Evolutionary conservation across 768 basidiomycete genomes (phyloP).

Genomic region (Hemileccinum rubropunctum): DNA sequence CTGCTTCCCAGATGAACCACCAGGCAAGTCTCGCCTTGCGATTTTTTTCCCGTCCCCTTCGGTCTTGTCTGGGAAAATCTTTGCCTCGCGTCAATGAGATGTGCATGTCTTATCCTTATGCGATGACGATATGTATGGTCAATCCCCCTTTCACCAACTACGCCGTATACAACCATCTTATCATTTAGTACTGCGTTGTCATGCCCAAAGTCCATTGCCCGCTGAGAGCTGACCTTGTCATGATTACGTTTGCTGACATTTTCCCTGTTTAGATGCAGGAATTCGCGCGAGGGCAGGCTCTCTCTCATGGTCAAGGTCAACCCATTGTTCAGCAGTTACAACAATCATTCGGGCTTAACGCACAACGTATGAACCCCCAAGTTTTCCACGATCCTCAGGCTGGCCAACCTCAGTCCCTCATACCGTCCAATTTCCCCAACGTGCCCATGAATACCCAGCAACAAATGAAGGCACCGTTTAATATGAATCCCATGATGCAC

Average conservation of each 20-base stretch:
- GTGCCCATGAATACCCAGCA: slow-evolving; percentile 36
- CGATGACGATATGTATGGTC: slow-evolving; percentile 12
- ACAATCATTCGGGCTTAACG: slow-evolving; percentile 40
- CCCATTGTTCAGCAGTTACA: slow-evolving; percentile 39
- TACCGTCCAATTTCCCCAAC: slow-evolving; percentile 39
- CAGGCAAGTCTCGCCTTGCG: slow-evolving; percentile 42
- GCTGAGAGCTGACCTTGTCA: slow-evolving; percentile 2
- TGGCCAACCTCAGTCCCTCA: slow-evolving; percentile 28
- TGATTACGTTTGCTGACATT: slow-evolving; percentile 25
- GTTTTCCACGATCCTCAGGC: slow-evolving; percentile 38
- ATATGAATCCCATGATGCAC: slow-evolving; percentile 39
- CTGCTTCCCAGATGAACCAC: slow-evolving; percentile 37
- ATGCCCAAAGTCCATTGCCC: slow-evolving; percentile 6
- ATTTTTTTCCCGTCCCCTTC: slow-evolving; percentile 12
- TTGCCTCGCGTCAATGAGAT: slow-evolving; percentile 11
- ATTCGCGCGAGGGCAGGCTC: slow-evolving; percentile 40
- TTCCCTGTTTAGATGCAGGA: slow-evolving; percentile 42
- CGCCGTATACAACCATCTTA: slow-evolving; percentile 13
- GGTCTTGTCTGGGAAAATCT: slow-evolving; percentile 16
- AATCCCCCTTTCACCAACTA: slow-evolving; percentile 19
- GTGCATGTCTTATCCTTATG: slow-evolving; percentile 10
- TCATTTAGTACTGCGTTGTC: slow-evolving; percentile 6
- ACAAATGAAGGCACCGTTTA: slow-evolving; percentile 30
- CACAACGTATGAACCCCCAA: slow-evolving; percentile 37
- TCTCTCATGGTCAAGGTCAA: slow-evolving; percentile 41